A percentile compares a stretch with the other conserved stretches of the same genome.
Evolutionary conservation across 345 rosid species (phyloP).

Genomic region (rapeseed (Brassica napus)): DNA sequence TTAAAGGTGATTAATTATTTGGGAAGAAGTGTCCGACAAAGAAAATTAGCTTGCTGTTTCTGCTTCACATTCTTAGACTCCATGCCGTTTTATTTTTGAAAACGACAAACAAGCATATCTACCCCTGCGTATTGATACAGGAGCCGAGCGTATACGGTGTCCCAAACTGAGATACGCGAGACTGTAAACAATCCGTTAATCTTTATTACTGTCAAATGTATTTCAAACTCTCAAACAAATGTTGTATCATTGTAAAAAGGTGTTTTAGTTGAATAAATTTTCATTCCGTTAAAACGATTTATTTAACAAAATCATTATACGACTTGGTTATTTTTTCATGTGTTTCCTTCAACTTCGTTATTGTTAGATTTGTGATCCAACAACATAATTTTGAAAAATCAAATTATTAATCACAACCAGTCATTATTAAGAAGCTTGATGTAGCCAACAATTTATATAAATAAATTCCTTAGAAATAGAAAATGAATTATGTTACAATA

Average conservation of each 20-base stretch:
- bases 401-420: not conserved
- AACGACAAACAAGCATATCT: not conserved
- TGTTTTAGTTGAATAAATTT: too few species aligned
- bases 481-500: slow-evolving; percentile 23
- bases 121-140: too few species aligned
- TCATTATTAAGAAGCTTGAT: not conserved
- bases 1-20: not conserved
- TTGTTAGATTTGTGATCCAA: not conserved
- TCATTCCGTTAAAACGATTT: not conserved
- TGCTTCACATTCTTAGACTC: not conserved
- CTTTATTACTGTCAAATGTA: too few species aligned
- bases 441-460: not conserved
- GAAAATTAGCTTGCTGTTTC: slow-evolving; percentile 12
- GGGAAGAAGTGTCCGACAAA: not conserved
- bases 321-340: not conserved
- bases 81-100: not conserved
- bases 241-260: too few species aligned
- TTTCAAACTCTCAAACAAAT: too few species aligned
- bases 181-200: too few species aligned
- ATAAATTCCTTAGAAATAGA: not conserved
- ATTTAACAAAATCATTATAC: not conserved
- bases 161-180: too few species aligned
- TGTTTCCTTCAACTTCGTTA: not conserved
- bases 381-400: not conserved
- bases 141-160: too few species aligned